Conservation (phyloP, 768 basidiomycete species). For the Clavulina sp. region DNA sequence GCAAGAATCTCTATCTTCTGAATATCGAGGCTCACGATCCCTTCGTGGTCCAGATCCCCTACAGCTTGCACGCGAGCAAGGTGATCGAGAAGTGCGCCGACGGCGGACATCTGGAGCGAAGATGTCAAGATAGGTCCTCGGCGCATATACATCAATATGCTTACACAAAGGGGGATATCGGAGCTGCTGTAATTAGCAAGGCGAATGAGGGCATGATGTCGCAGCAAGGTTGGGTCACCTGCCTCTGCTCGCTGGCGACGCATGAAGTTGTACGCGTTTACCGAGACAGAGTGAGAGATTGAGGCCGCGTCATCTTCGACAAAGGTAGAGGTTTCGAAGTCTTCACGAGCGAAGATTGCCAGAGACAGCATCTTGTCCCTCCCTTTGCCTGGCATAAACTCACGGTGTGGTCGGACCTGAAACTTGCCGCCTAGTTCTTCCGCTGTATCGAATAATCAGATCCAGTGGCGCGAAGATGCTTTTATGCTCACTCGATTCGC, state of each 20-base stretch:
- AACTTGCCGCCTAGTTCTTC: constrained; percentile 39
- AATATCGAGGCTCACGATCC: constrained; percentile 43
- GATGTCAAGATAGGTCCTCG: background rate
- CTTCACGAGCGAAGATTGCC: constrained; percentile 39
- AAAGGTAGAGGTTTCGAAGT: too few relatives aligned
- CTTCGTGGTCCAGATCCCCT: constrained; percentile 47
- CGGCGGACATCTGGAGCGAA: constrained; percentile 51
- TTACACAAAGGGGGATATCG: constrained; percentile 58
- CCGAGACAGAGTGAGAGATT: constrained; percentile 21
- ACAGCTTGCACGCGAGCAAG: constrained; percentile 42
- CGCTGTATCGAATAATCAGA: constrained; percentile 25
- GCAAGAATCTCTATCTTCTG: constrained; percentile 53
- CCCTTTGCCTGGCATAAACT: constrained; percentile 53
- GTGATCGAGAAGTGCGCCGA: constrained; percentile 69
- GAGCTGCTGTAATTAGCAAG: constrained; percentile 67
- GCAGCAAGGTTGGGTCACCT: constrained; percentile 40
- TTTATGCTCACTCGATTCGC: constrained; percentile 32
- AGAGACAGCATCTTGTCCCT: constrained; percentile 51
- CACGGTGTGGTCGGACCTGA: constrained; percentile 67
- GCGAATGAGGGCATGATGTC: constrained; percentile 68
- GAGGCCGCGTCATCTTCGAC: constrained; percentile 19
- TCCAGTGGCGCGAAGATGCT: constrained; percentile 16
- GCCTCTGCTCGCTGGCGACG: constrained; percentile 24
- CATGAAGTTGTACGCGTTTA: constrained; percentile 68
- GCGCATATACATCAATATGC: constrained; percentile 16